Conservation (phyloP, 1,284 basidiomycete species). For the Moesziomyces antarcticus region DNA sequence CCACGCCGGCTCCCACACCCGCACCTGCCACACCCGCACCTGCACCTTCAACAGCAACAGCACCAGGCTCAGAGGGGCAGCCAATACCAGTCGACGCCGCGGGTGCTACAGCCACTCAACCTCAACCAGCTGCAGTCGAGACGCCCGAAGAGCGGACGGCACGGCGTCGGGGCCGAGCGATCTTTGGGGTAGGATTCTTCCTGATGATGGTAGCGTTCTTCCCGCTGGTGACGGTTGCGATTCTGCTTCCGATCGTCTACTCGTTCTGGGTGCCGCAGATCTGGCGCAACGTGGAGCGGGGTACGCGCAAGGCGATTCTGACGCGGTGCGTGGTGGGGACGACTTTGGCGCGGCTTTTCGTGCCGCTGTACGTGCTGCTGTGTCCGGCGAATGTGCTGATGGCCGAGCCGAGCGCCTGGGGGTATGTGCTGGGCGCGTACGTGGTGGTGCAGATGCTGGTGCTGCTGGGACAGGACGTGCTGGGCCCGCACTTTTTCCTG, state of each 20-base stretch:
- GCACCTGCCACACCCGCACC: slow-evolving; percentile 2
- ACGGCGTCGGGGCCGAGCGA: slow-evolving; percentile 13
- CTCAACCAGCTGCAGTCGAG: background rate
- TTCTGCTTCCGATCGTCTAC: slow-evolving; percentile 79
- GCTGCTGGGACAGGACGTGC: slow-evolving; percentile 78
- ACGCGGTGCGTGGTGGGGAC: slow-evolving; percentile 82
- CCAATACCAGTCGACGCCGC: too few relatives aligned
- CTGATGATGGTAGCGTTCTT: slow-evolving; percentile 33
- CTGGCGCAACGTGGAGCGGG: slow-evolving; percentile 77
- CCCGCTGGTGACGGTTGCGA: slow-evolving; percentile 9
- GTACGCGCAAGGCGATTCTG: slow-evolving; percentile 77
- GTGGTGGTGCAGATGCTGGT: slow-evolving; percentile 76
- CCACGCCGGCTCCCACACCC: slow-evolving; percentile 14
- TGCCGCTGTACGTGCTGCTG: slow-evolving; percentile 80
- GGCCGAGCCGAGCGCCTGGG: slow-evolving; percentile 78
- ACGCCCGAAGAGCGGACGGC: slow-evolving; percentile 14
- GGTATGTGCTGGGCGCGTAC: slow-evolving; percentile 75
- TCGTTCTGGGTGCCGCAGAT: slow-evolving; percentile 87
- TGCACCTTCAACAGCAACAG: background rate
- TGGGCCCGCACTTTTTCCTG: slow-evolving; percentile 86
- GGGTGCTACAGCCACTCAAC: background rate
- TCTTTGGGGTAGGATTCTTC: slow-evolving; percentile 20
- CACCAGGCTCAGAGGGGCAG: too few relatives aligned
- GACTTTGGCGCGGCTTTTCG: slow-evolving; percentile 77
- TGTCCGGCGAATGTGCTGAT: slow-evolving; percentile 88